Percentiles rank a stretch among this genome's conserved stretches.
These are phyloP conservation scores for Tephrocybe sp. DNA, from an alignment of 768 basidiomycete species.

Conservation along the genomic window DNA sequence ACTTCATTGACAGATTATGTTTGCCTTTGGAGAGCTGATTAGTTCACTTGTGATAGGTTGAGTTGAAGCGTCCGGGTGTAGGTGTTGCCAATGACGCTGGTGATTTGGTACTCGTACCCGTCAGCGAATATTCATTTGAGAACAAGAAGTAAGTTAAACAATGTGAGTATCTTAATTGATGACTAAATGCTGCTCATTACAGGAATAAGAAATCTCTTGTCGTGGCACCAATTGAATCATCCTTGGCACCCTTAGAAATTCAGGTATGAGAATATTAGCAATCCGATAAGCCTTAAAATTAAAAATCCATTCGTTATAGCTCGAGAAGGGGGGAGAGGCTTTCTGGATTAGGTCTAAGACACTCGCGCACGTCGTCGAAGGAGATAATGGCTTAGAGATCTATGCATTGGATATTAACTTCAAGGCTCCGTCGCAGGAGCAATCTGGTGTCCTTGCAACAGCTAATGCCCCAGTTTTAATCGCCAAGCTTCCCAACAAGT, in stretches of 20 bases:
- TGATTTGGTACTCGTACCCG: slow-evolving; percentile 63
- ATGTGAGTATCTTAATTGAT: not conserved
- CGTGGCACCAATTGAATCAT: slow-evolving; percentile 55
- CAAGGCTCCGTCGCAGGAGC: slow-evolving; percentile 25
- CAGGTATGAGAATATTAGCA: slow-evolving; percentile 32
- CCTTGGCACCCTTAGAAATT: slow-evolving; percentile 48
- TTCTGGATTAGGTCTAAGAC: slow-evolving; percentile 79
- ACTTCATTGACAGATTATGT: not conserved
- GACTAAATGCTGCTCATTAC: not conserved
- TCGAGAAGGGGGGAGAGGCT: slow-evolving; percentile 66
- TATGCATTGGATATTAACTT: slow-evolving; percentile 57
- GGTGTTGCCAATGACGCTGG: slow-evolving; percentile 69
- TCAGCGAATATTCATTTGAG: slow-evolving; percentile 68
- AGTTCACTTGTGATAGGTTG: slow-evolving; percentile 30
- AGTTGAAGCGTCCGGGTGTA: slow-evolving; percentile 62
- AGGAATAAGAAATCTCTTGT: slow-evolving; percentile 73
- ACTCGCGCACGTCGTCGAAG: slow-evolving; percentile 65
- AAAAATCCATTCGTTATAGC: slow-evolving; percentile 23
- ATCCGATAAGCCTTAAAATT: not conserved
- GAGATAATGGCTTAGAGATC: slow-evolving; percentile 52
- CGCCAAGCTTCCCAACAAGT: slow-evolving; percentile 66
- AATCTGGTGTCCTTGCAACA: slow-evolving; percentile 26
- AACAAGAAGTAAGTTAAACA: slow-evolving; percentile 61
- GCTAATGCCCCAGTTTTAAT: slow-evolving; percentile 44
- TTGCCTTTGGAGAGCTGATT: not conserved